Conservation (phyloP, 352 stramenopile species). For the Globisporangium solare region DNA sequence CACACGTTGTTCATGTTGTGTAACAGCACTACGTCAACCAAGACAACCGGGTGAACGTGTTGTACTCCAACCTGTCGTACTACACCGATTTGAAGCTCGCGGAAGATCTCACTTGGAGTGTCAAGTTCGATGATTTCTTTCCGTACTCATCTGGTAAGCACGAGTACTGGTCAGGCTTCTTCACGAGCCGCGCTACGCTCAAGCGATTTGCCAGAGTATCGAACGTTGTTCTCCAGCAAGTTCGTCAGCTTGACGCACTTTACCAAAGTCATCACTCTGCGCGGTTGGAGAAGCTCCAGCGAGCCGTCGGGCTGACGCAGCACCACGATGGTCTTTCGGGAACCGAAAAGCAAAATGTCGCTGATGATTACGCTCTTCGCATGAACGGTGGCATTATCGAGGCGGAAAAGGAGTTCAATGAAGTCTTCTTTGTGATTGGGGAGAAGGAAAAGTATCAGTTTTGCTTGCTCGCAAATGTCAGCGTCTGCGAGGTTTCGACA, state of each 20-base stretch:
- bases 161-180: constrained; percentile 96
- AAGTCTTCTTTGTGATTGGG: constrained; percentile 70
- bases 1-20: not conserved
- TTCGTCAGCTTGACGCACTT: constrained; percentile 88
- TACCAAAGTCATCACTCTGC: constrained; percentile 60
- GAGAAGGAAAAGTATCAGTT: constrained; percentile 61
- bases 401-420: constrained; percentile 60
- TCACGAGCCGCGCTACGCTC: constrained; percentile 90
- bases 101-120: constrained; percentile 69
- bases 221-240: constrained; percentile 86
- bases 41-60: constrained; percentile 89
- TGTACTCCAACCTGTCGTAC: constrained; percentile 95
- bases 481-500: constrained; percentile 81
- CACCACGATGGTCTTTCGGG: constrained; percentile 96
- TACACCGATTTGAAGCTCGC: constrained; percentile 93
- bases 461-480: constrained; percentile 88
- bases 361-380: constrained; percentile 93
- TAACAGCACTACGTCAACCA: constrained; percentile 87
- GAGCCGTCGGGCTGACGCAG: constrained; percentile 90
- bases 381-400: constrained; percentile 82
- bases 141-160: constrained; percentile 92
- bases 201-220: constrained; percentile 91
- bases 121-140: constrained; percentile 97
- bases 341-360: constrained; percentile 94
- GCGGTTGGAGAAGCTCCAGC: constrained; percentile 66